Conservation (phyloP, 495 filamentous ascomycete genomes). For the Lepraria neglecta region DNA sequence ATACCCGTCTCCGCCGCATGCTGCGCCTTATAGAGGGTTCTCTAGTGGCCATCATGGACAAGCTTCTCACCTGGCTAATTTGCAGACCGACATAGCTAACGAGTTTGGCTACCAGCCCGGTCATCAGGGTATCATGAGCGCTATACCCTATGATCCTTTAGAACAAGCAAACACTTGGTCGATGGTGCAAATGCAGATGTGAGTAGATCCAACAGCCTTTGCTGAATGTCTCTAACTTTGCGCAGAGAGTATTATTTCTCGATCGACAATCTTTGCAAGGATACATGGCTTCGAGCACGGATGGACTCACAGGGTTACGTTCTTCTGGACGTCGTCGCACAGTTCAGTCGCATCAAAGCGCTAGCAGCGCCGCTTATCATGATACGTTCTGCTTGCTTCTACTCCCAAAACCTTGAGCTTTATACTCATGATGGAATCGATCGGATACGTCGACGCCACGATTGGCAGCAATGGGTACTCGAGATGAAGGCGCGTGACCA, state of each 20-base stretch:
- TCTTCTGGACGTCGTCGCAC: conserved; percentile 64
- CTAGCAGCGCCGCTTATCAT: conserved; percentile 67
- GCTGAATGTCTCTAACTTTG: conserved; percentile 16
- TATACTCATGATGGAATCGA: conserved; percentile 63
- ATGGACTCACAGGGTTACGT: conserved; percentile 97
- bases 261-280: conserved; percentile 91
- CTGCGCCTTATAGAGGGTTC: conserved; percentile 29
- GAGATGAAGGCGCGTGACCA: conserved; percentile 53
- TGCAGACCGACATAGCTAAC: conserved; percentile 33
- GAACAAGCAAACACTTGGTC: conserved; percentile 46
- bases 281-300: conserved; percentile 75
- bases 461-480: conserved; percentile 78
- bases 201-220: conserved; percentile 26
- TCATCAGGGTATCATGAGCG: conserved; percentile 53
- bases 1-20: conserved; percentile 30
- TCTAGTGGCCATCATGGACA: conserved; percentile 30
- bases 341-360: conserved; percentile 75
- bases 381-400: conserved; percentile 64
- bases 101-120: conserved; percentile 48
- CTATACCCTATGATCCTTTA: conserved; percentile 54
- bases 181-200: conserved; percentile 65
- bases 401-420: conserved; percentile 65
- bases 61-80: conserved; percentile 25
- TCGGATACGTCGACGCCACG: conserved; percentile 66
- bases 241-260: conserved; percentile 87